These are phyloP conservation scores for Tulasnella sp. DNA, from an alignment of 768 basidiomycete species.

Conservation along the genomic window DNA sequence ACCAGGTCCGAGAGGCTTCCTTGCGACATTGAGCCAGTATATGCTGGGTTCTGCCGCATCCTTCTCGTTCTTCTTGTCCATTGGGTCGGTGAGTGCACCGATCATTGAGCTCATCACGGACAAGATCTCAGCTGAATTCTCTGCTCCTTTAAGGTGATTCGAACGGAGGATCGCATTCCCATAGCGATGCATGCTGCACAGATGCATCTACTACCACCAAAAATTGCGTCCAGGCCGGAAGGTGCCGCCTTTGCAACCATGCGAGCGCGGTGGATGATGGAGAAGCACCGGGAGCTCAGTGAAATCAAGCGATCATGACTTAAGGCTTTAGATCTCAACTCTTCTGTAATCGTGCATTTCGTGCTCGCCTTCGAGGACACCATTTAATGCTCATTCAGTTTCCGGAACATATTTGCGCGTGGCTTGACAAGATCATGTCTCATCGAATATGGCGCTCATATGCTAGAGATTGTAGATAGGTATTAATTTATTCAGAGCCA, in stretches of 20 bases:
- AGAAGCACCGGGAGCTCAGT: slow-evolving; percentile 27
- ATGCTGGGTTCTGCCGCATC: slow-evolving; percentile 98
- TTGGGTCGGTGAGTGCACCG: slow-evolving; percentile 64
- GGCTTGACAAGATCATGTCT: not conserved
- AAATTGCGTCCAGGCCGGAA: slow-evolving; percentile 54
- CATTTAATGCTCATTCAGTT: too few relatives aligned
- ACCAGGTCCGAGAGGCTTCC: slow-evolving; percentile 77
- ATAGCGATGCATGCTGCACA: slow-evolving; percentile 55
- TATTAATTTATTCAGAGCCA: slow-evolving; percentile 56
- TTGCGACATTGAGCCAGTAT: slow-evolving; percentile 91
- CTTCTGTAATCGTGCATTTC: too few relatives aligned
- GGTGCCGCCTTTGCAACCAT: slow-evolving; percentile 50
- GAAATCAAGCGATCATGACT: not conserved
- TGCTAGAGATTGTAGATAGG: slow-evolving; percentile 76
- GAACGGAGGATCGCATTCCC: slow-evolving; percentile 57
- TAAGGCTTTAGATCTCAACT: too few relatives aligned
- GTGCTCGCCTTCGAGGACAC: too few relatives aligned
- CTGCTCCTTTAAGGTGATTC: slow-evolving; percentile 62
- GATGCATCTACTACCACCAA: slow-evolving; percentile 44
- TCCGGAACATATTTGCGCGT: too few relatives aligned
- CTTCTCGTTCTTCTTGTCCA: slow-evolving; percentile 93
- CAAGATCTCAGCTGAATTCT: not conserved
- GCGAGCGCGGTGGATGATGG: slow-evolving; percentile 65
- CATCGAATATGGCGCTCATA: not conserved
- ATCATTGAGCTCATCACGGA: slow-evolving; percentile 1